Evolutionary conservation across 169 alveolate genomes (phyloP), one percentile per base, ranked within the genome.

Genomic region (Eimeria falciformis): DNA sequence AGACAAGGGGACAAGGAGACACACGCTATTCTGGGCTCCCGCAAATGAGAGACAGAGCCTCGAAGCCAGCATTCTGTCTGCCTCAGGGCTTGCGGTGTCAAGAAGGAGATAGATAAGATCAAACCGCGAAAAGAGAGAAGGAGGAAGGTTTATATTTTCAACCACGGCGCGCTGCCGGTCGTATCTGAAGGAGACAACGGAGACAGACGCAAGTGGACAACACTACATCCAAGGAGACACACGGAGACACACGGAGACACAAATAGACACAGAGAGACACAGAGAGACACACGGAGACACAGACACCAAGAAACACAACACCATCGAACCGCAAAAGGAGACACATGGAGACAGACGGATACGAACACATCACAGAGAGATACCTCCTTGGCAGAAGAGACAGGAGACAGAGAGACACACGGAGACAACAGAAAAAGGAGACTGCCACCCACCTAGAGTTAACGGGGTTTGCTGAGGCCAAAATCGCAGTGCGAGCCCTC

Each of bases 401-500:
- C 37, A 66, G 3, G 0, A 66, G 0, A 6, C 23, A 1, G 21
- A 66, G 37, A n/a, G n/a, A n/a, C n/a, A n/a, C n/a, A n/a, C n/a
- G n/a, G n/a, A n/a, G n/a, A n/a, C 37, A 66, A 18, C 45, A 66
- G 37, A 0, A 66, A 18, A 6, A 18, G 45, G 14, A 66, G 99
- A 33, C 99, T 99, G 21, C 99, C 99, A 40, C 40, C 78, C 50
- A 86, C 92, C 99, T 95, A 50, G 99, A 99, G 93, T 96, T 96
- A 23, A 97, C 95, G 27, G 99, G 99, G 95, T 98, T 99, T 17
- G 99, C 99, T 40, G 99, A 99, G 18, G 99, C 99, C 90, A 99
- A 96, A n/a, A 99, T 98, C 43, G 99, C 97, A 17, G 99, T 98
- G 85, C 99, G 95, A 0, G 99, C 99, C 91, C 95, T 96, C 62